These are phyloP conservation scores for Globisporangium ultimum DNA, from an alignment of 352 stramenopile species.

Conservation along the genomic window DNA sequence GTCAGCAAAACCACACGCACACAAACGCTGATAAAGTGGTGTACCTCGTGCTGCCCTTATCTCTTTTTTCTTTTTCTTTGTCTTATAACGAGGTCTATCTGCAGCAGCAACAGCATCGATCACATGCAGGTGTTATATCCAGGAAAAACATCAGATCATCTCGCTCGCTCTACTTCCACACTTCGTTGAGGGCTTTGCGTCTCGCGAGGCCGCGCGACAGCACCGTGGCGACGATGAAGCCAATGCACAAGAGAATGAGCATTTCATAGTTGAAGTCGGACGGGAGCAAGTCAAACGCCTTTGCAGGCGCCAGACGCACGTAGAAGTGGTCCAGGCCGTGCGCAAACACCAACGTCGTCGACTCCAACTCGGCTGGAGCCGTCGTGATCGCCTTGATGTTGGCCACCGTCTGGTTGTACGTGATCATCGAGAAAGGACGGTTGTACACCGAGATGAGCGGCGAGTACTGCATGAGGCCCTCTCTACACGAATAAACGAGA, in stretches of 20 bases:
- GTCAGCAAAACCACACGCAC: constrained; percentile 6
- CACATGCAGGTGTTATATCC: constrained; percentile 2
- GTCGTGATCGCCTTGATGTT: constrained; percentile 69
- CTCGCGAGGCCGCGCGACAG: constrained; percentile 58
- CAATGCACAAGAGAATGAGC: constrained; percentile 89
- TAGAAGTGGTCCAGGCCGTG: constrained; percentile 95
- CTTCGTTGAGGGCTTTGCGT: constrained; percentile 74
- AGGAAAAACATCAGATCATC: background rate
- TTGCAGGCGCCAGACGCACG: constrained; percentile 89
- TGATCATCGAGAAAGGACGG: constrained; percentile 82
- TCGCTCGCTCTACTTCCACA: constrained; percentile 65
- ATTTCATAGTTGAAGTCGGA: constrained; percentile 95
- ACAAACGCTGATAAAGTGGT: background rate
- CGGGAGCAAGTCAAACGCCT: constrained; percentile 95
- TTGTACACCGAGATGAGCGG: constrained; percentile 89
- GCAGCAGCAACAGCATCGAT: constrained; percentile 1
- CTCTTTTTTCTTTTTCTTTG: background rate
- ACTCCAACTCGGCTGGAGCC: constrained; percentile 90
- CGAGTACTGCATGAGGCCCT: constrained; percentile 86
- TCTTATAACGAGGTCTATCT: too few relatives aligned
- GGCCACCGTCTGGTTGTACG: constrained; percentile 90
- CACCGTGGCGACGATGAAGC: constrained; percentile 78
- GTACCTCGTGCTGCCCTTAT: background rate
- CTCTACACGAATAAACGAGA: constrained; percentile 24
- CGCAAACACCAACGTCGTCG: constrained; percentile 92